A percentile compares a stretch with the other conserved stretches of the same genome.
These are phyloP conservation scores for Nothophaeocryptopus gaeumannii DNA, from an alignment of 2,329 filamentous ascomycete genomes.

Conservation along the genomic window DNA sequence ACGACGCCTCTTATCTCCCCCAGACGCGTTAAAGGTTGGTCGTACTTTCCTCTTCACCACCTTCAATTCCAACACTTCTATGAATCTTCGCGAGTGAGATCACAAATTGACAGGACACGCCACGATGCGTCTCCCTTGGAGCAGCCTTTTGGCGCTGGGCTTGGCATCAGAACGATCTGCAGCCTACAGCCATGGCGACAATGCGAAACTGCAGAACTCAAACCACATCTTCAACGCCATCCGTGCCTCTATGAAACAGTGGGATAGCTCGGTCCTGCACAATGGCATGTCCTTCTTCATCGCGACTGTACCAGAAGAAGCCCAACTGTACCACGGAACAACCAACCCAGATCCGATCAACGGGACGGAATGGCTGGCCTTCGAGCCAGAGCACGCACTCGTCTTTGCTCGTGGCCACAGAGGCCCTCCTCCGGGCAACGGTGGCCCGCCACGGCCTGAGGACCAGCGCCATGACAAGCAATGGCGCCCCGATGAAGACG, in stretches of 20 bases:
- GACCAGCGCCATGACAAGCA: neutral
- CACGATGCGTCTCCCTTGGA: neutral
- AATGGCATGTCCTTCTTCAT: conserved; percentile 73
- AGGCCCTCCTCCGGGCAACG: conserved; percentile 17
- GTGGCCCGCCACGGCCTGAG: conserved; percentile 3
- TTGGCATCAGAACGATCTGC: neutral
- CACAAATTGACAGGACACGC: neutral
- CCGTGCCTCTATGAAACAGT: conserved; percentile 70
- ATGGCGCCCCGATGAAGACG: neutral
- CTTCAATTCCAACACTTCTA: neutral
- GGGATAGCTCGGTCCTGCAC: conserved; percentile 69
- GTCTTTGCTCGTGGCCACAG: conserved; percentile 53
- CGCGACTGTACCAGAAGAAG: conserved; percentile 62
- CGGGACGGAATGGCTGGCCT: conserved; percentile 68
- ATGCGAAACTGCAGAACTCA: conserved; percentile 11
- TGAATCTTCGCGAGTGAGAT: too few species aligned
- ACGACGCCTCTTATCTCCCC: too few species aligned
- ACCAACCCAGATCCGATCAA: conserved; percentile 45
- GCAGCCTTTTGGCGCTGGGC: neutral
- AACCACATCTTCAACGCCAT: conserved; percentile 66
- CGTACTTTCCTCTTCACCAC: neutral
- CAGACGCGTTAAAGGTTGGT: neutral
- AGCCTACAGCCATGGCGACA: neutral
- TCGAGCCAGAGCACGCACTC: conserved; percentile 72
- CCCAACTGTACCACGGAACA: conserved; percentile 66